phyloP scores from a whole-genome alignment of 2,329 filamentous ascomycete species.

The Bipolaris sorokiniana region DNA sequence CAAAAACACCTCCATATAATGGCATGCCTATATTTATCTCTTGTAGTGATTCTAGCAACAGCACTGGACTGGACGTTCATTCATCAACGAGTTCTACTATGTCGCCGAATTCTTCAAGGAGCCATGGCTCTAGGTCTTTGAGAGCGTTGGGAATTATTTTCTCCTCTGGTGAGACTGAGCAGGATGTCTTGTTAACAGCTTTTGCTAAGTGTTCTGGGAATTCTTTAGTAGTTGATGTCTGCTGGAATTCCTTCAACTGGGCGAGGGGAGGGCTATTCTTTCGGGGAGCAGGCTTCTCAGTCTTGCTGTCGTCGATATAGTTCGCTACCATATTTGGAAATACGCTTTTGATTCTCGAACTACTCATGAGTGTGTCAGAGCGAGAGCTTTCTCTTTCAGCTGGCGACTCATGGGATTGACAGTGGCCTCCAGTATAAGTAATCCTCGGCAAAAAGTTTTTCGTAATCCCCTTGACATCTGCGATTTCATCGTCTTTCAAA shows the following conservation, averaged over 20 bases:
- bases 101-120: conserved; percentile 49
- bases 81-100: conserved; percentile 48
- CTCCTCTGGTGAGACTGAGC: conserved; percentile 1
- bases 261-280: not conserved
- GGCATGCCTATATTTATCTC: not conserved
- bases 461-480: not conserved
- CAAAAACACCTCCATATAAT: not conserved
- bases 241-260: not conserved
- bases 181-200: not conserved
- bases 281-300: not conserved
- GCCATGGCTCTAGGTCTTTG: conserved; percentile 48
- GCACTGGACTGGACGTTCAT: not conserved
- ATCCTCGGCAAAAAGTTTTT: not conserved
- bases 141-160: conserved; percentile 29
- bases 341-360: not conserved
- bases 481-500: not conserved
- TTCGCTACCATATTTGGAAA: not conserved
- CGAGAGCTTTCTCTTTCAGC: not conserved
- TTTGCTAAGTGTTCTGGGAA: not conserved
- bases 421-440: no score
- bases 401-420: accelerated
- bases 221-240: not conserved
- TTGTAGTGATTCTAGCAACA: no score
- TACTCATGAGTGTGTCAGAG: not conserved
- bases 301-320: no score